A percentile compares a stretch with the other conserved stretches of the same genome.
Evolutionary conservation across 2,329 filamentous ascomycete species (phyloP).

Genomic region (Fusarium phyllophilum): DNA sequence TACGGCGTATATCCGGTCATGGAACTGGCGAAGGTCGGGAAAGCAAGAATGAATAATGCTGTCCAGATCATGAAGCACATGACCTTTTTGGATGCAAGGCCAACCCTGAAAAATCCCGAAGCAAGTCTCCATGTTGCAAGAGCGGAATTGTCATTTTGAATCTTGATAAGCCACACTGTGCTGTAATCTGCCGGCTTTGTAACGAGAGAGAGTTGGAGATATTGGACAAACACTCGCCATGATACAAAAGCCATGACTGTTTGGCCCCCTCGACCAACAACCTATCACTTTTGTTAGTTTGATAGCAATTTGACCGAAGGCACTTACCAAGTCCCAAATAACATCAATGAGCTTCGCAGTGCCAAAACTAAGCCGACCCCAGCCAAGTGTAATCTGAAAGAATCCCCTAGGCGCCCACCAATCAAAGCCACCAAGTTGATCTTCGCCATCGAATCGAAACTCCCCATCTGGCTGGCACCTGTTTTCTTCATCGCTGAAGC

Average conservation of each 20-base stretch:
- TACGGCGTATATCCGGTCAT: constrained; percentile 23
- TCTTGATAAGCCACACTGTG: background rate
- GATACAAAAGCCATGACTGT: background rate
- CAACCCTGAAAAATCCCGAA: fast-evolving
- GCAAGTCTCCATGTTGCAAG: background rate
- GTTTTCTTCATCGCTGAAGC: fast-evolving
- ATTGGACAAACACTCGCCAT: constrained; percentile 13
- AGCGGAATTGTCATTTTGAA: background rate
- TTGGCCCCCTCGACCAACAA: constrained; percentile 13
- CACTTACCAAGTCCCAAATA: constrained; percentile 15
- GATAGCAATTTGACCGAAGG: too few species aligned
- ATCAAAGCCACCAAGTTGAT: background rate
- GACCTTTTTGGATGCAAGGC: background rate
- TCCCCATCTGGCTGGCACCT: constrained; percentile 2
- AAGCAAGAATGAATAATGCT: background rate
- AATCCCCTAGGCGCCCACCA: constrained; percentile 6
- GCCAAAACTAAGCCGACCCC: background rate
- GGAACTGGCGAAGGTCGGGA: background rate
- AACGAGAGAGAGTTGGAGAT: constrained; percentile 5
- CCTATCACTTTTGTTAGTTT: background rate
- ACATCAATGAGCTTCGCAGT: constrained; percentile 12
- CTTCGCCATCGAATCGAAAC: background rate
- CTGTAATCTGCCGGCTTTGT: background rate
- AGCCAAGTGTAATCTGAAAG: constrained; percentile 5
- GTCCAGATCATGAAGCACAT: background rate